A percentile compares a stretch with the other conserved stretches of the same genome.
These are phyloP conservation scores for Rutstroemia sydowiana DNA, from an alignment of 2,329 filamentous ascomycete genomes.

Conservation along the genomic window DNA sequence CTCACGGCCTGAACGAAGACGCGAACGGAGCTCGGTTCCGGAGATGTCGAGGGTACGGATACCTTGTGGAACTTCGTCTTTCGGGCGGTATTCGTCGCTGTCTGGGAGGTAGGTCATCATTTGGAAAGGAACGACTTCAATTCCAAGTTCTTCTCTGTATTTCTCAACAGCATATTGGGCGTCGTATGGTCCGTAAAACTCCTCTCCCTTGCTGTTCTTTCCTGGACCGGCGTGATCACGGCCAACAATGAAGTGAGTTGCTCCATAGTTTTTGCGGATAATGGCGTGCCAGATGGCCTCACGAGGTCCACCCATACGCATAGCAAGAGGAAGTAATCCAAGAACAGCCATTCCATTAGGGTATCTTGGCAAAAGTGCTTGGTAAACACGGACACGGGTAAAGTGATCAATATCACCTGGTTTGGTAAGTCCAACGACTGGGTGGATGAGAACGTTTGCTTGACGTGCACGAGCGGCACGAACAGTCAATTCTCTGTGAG, in stretches of 20 bases:
- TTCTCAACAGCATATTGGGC: slow-evolving; percentile 94
- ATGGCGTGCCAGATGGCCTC: slow-evolving; percentile 99
- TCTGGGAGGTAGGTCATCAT: slow-evolving; percentile 99
- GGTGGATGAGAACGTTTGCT: slow-evolving; percentile 98
- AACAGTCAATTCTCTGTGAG: slow-evolving; percentile 95
- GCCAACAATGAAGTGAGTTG: slow-evolving; percentile 98
- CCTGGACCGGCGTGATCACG: slow-evolving; percentile 97
- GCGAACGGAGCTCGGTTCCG: slow-evolving; percentile 82
- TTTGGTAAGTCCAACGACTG: slow-evolving; percentile 96
- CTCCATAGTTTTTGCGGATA: slow-evolving; percentile 99
- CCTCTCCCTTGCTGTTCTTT: slow-evolving; percentile 94
- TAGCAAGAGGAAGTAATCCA: slow-evolving; percentile 88
- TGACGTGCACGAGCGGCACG: slow-evolving; percentile 91
- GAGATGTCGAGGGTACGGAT: slow-evolving; percentile 83
- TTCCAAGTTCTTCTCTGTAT: slow-evolving; percentile 93
- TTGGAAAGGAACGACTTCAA: slow-evolving; percentile 98
- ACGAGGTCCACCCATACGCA: slow-evolving; percentile 97
- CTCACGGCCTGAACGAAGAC: slow-evolving; percentile 83
- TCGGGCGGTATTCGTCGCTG: slow-evolving; percentile 89
- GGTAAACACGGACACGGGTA: slow-evolving; percentile 96
- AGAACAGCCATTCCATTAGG: slow-evolving; percentile 98
- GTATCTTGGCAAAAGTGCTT: slow-evolving; percentile 91
- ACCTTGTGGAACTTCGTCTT: slow-evolving; percentile 80
- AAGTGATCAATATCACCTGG: slow-evolving; percentile 99
- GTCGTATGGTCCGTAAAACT: slow-evolving; percentile 98